Evolutionary conservation across 805 yeast genomes (phyloP).

Genomic region (Candida glaebosa): DNA sequence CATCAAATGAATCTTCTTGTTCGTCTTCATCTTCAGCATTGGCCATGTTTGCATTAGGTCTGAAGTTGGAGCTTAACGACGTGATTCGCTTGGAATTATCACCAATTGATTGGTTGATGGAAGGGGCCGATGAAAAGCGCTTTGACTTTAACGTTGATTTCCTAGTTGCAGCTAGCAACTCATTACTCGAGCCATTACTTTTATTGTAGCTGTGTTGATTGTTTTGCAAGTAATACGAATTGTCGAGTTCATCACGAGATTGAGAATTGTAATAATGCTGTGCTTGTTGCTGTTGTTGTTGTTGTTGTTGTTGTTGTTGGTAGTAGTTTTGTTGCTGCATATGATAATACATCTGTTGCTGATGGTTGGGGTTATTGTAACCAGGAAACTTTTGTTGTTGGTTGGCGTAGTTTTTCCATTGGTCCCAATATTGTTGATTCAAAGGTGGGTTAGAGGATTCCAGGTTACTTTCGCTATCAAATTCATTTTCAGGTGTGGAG

Average conservation of each 20-base stretch:
- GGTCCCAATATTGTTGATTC: neutral
- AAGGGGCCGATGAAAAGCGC: conserved; percentile 36
- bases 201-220: neutral
- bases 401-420: conserved; percentile 1
- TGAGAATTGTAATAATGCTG: conserved; percentile 4
- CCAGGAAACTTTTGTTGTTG: conserved; percentile 2
- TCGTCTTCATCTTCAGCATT: neutral
- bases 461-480: neutral
- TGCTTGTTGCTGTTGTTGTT: conserved; percentile 10
- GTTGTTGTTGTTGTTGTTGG: conserved; percentile 1
- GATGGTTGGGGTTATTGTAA: neutral
- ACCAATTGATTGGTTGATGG: conserved; percentile 6
- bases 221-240: neutral
- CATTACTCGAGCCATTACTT: conserved; percentile 7
- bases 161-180: conserved; percentile 23
- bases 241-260: conserved; percentile 2
- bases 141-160: conserved; percentile 29
- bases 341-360: conserved; percentile 4
- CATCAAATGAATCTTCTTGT: too few relatives aligned
- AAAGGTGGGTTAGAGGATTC: neutral
- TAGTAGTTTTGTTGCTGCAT: neutral
- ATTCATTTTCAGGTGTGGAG: neutral
- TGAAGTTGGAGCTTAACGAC: conserved; percentile 21
- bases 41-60: conserved; percentile 8
- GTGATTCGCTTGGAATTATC: conserved; percentile 11